Evolutionary conservation across 495 filamentous ascomycete species (phyloP).

Genomic region (Hypomontagnella submonticulosa): DNA sequence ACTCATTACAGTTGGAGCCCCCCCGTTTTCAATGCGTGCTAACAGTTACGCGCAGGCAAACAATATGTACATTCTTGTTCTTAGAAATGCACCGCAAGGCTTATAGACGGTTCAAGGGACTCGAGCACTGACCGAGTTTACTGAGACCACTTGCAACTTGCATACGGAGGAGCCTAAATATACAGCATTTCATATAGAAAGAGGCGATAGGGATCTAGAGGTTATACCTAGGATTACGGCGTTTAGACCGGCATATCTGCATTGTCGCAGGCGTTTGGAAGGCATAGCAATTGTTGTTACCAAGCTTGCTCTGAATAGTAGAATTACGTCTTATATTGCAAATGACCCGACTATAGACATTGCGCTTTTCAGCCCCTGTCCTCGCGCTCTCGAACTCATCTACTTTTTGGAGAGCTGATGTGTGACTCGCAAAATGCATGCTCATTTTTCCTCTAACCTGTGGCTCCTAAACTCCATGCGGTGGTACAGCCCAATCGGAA

Average conservation of each 20-base stretch:
- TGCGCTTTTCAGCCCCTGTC: neutral
- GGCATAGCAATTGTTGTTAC: conserved; percentile 7
- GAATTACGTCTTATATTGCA: conserved; percentile 16
- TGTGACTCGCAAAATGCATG: conserved; percentile 12
- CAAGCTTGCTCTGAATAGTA: neutral
- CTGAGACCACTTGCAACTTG: conserved; percentile 9
- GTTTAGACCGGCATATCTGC: conserved; percentile 26
- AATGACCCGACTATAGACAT: conserved; percentile 2
- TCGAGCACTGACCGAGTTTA: conserved; percentile 49
- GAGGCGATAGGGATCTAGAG: conserved; percentile 26
- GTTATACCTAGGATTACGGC: conserved; percentile 36
- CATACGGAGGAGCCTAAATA: conserved; percentile 19
- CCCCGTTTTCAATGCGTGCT: too few relatives aligned
- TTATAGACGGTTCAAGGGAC: conserved; percentile 63
- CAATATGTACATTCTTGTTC: conserved; percentile 94
- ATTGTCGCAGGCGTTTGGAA: conserved; percentile 32
- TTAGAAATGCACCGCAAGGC: conserved; percentile 88
- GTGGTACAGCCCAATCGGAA: conserved; percentile 22
- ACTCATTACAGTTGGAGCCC: too few relatives aligned
- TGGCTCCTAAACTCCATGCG: conserved; percentile 39
- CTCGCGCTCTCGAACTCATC: neutral
- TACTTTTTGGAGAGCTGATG: neutral
- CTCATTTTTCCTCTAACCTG: conserved; percentile 13
- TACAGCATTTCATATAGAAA: conserved; percentile 26
- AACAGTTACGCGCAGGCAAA: conserved; percentile 66